A percentile compares a stretch with the other conserved stretches of the same genome.
Conservation (phyloP, 148 eudicot species). For the Heliamphora exappendiculata region DNA sequence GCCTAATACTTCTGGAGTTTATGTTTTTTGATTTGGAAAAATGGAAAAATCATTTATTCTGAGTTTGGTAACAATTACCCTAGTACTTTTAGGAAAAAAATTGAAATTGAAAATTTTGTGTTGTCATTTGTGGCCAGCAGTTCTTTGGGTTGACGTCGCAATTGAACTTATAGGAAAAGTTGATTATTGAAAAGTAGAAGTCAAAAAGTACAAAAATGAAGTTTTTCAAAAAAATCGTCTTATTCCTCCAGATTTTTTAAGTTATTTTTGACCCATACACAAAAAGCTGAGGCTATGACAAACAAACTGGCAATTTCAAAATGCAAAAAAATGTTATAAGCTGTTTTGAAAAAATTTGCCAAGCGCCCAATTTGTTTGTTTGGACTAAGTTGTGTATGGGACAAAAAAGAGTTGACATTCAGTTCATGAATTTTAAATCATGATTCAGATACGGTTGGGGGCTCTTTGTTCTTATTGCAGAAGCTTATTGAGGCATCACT, state of each 20-base stretch:
- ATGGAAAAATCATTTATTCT: neutral
- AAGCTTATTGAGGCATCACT: conserved; percentile 71
- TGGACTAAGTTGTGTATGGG: neutral
- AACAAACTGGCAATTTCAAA: no score
- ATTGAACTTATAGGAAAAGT: no score
- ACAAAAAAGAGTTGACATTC: neutral
- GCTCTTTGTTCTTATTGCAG: conserved; percentile 33
- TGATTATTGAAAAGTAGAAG: no score
- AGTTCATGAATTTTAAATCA: neutral
- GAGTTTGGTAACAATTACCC: neutral
- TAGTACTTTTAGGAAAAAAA: neutral
- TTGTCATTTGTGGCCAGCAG: neutral
- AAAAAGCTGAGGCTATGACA: no score
- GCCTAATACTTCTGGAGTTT: neutral
- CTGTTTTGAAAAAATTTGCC: no score
- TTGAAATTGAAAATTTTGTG: neutral
- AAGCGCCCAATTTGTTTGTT: conserved; percentile 4
- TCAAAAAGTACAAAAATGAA: no score
- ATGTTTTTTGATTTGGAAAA: neutral
- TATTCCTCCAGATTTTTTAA: no score
- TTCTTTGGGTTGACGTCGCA: no score
- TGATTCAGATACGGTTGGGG: neutral
- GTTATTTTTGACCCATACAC: no score
- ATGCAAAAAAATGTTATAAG: no score
- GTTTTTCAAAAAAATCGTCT: no score